Evolutionary conservation across 2,329 filamentous ascomycete genomes (phyloP), one percentile per base, ranked within the genome.

Genomic region (Colletotrichum musae): DNA sequence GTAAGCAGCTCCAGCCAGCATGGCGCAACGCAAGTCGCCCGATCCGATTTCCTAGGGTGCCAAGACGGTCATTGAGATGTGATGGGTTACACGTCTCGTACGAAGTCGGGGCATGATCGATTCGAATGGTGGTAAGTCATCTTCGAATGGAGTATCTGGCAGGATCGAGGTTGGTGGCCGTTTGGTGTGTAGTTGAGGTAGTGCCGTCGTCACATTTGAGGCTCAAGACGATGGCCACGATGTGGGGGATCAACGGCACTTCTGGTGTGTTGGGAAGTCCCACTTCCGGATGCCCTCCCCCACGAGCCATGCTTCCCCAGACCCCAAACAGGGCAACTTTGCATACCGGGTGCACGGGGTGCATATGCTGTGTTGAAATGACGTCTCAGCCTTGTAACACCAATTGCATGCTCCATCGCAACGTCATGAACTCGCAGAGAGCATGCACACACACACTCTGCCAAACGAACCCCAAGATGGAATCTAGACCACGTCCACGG

Each of bases 311-410:
- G 50, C 28, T 73, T 70, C 66, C 71, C 70, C 71, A 65, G 58
- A 68, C 51, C 53, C 66, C 24, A 58, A 67, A 54, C 67, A 61
- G 68, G 71, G 64, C 68, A 64, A 57, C 64, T 62, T 71, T 71
- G 70, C 72, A 72, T 71, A 66, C 53, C 48, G 61, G 58, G 48
- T 63, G 68, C 72, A 66, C 53, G 53, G 61, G 58, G 48, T 63
- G 68, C 72, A 72, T 73, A 67, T 68, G 64, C 51, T 66, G 61
- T 72, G 68, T 53, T 66, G 68, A 60, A 71, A 71, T 71, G 68
- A 64, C 64, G 74, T 75, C 74, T 76, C 74, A 74, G 72, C 75
- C 72, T 75, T 74, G 74, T 74, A 73, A 73, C 70, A 74, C 73
- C 74, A 57, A 39, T 43, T 39, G 60, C 45, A 36, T 57, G 43